These are phyloP conservation scores for Platanthera zijinensis DNA, from an alignment of 106 monocot genomes.

Conservation along the genomic window DNA sequence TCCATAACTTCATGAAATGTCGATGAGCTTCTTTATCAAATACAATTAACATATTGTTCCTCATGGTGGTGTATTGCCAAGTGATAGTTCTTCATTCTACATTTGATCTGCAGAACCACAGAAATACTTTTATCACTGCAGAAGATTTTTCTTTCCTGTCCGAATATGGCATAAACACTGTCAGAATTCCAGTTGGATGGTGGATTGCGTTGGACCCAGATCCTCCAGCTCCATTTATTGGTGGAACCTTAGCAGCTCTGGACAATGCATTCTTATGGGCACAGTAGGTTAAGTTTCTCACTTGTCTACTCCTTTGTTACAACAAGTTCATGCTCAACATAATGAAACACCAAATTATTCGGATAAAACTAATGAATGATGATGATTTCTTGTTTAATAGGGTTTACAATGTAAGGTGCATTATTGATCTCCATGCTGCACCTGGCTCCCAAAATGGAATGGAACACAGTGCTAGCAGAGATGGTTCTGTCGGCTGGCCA, in stretches of 20 bases:
- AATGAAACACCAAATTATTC: no score
- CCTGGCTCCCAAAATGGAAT: constrained; percentile 86
- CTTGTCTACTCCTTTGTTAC: not conserved
- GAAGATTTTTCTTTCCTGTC: constrained; percentile 67
- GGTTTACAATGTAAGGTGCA: constrained; percentile 54
- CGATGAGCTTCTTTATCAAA: no score
- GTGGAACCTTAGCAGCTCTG: constrained; percentile 53
- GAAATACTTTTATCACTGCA: constrained; percentile 49
- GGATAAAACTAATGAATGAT: no score
- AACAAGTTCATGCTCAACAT: no score
- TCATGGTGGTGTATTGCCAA: not conserved
- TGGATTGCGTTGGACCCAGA: constrained; percentile 75
- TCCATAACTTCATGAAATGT: no score
- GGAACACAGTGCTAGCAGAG: constrained; percentile 86
- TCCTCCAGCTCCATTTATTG: constrained; percentile 75
- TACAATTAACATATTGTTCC: not conserved
- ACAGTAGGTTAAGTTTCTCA: constrained; percentile 39
- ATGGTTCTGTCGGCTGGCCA: constrained; percentile 73
- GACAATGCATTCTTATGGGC: constrained; percentile 81
- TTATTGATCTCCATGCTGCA: constrained; percentile 89
- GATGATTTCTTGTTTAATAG: constrained; percentile 18
- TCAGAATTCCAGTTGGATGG: constrained; percentile 88
- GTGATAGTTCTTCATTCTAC: constrained; percentile 5
- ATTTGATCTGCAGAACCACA: constrained; percentile 42
- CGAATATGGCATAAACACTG: constrained; percentile 60